These are phyloP conservation scores for Saturnispora halmiae DNA, from an alignment of 805 yeast species.

Conservation along the genomic window DNA sequence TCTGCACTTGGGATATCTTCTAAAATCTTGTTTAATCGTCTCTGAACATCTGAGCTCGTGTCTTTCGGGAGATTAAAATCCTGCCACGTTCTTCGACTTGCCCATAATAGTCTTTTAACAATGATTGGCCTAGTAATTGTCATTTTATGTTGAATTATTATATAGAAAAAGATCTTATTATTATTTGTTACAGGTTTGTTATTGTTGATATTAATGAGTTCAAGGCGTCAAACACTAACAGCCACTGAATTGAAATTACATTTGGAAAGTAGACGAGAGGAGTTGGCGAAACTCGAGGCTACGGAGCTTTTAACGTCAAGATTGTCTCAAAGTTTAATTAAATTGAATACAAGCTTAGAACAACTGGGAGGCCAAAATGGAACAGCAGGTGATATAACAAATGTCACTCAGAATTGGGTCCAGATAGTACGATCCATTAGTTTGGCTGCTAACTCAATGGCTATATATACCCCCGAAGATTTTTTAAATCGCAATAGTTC, in stretches of 20 bases:
- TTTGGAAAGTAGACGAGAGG: slow-evolving; percentile 36
- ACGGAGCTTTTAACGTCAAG: slow-evolving; percentile 38
- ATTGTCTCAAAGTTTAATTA: slow-evolving; percentile 39
- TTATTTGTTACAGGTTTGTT: neutral
- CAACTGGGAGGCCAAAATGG: slow-evolving; percentile 39
- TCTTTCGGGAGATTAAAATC: neutral
- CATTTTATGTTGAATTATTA: neutral
- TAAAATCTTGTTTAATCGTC: slow-evolving; percentile 10
- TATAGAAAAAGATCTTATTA: neutral
- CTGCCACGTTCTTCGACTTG: neutral
- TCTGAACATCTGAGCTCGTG: slow-evolving; percentile 3
- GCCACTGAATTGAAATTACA: slow-evolving; percentile 1
- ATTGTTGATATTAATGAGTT: neutral
- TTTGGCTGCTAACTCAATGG: slow-evolving; percentile 46
- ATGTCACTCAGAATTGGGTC: slow-evolving; percentile 57
- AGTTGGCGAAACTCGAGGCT: slow-evolving; percentile 41
- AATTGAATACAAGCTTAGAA: slow-evolving; percentile 39
- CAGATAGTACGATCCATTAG: slow-evolving; percentile 52
- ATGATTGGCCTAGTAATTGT: neutral
- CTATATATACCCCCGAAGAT: slow-evolving; percentile 36
- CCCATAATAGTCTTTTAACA: neutral
- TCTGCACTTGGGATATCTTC: slow-evolving; percentile 10
- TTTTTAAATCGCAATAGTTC: slow-evolving; percentile 34
- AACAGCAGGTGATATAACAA: slow-evolving; percentile 44
- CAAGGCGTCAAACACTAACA: slow-evolving; percentile 7